Base-by-base conservation (phyloP, 2,329 filamentous ascomycete species). In the Paraphoma sp. region DNA sequence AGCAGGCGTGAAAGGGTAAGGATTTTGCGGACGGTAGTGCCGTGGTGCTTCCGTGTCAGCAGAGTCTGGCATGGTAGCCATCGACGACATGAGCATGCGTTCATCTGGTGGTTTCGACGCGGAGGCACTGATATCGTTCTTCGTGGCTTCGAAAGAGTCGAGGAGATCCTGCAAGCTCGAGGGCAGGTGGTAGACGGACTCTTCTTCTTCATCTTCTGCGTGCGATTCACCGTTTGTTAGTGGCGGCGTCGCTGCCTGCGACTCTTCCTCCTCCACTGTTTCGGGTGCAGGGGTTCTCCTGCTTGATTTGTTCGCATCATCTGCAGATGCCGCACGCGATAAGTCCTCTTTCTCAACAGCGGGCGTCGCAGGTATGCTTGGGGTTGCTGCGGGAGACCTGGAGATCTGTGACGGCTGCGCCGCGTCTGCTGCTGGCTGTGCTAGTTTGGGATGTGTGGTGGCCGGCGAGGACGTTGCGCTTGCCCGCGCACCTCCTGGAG, bases 121-220 rank as follows among this genome's bases (percentile, higher is more conserved):
- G 41, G 82, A 80, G 14, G 86, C 83, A 51, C 84, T 79, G 23
- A 86, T 84, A 31, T 89, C 87, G 70, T 87, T 88, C 79, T 91
- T 94, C 1, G 91, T 91, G 12, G 87, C 84, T 75, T 98, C 93
- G 71, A 93, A 97, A 0, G 93, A 93, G 56, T 97, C 92, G 16
- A 98, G 86, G 33, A 99, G 83, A 74, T 99, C 95, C 70, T 93
- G 91, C 51, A 99, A 81, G 30, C 91, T 92, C 6, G 93, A 87
- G 4, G 95, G 95, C 38, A 99, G 85, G 75, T 98, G 93, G 76
- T 94, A 99, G 67, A 97, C 90, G 11, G 91, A 95, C 77, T 97
- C 91, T 57, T 92, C 89, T 17, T 80, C 79, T 53, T 83, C 81
- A n/a, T 79, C 81, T 31, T 82, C 81, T 48, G 79, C 79, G 65